phyloP scores from a whole-genome alignment of 176 grass and related monocot species.

The Oryza longistaminata region DNA sequence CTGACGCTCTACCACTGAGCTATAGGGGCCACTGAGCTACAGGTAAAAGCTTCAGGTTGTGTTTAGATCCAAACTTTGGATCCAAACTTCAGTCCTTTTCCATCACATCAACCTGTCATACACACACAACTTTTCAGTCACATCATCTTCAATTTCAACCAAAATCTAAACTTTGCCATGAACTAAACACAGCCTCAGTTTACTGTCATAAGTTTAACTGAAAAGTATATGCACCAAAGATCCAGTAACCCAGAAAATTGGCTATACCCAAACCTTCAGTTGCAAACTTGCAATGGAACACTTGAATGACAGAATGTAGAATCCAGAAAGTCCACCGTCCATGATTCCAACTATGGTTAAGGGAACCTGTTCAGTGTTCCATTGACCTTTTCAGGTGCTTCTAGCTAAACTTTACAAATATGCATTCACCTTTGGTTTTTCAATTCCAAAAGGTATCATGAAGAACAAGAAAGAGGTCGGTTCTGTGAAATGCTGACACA shows the following conservation, averaged over 20 bases:
- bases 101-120: too few species aligned
- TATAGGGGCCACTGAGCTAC: conserved; percentile 53
- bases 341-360: too few species aligned
- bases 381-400: background rate
- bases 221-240: background rate
- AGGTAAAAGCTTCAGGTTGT: too few species aligned
- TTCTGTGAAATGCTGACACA: background rate
- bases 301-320: background rate
- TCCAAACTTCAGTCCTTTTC: too few species aligned
- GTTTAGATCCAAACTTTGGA: too few species aligned
- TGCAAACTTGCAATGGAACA: too few species aligned
- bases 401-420: background rate
- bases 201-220: background rate
- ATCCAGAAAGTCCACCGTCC: background rate
- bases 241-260: background rate
- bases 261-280: too few species aligned
- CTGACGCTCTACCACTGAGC: conserved; percentile 99
- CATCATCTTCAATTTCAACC: too few species aligned
- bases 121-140: too few species aligned
- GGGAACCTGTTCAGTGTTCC: background rate
- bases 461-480: background rate
- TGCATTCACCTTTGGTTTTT: background rate
- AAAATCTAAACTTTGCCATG: too few species aligned
- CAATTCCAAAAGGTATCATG: background rate
- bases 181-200: background rate